A percentile compares a stretch with the other conserved stretches of the same genome.
Evolutionary conservation across 2,329 filamentous ascomycete species (phyloP).

Genomic region (Diaporthe longicolla): DNA sequence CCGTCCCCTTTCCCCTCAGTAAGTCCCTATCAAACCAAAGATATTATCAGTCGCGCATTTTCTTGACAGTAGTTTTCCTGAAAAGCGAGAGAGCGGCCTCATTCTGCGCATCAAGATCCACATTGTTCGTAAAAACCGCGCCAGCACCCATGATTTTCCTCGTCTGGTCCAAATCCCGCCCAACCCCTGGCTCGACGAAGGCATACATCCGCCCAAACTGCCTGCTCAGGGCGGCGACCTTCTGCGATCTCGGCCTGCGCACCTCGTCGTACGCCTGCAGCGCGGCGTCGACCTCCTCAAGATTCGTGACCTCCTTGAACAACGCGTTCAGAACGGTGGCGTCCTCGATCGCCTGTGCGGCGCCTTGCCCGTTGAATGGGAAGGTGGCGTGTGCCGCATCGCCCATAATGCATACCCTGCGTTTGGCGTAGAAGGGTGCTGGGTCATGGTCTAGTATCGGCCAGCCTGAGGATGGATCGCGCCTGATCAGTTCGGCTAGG

Average conservation of each 20-base stretch:
- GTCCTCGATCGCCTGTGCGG: constrained; percentile 56
- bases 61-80: background rate
- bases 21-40: background rate
- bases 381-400: constrained; percentile 41
- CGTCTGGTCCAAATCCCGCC: constrained; percentile 48
- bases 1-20: too few relatives aligned
- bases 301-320: constrained; percentile 43
- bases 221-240: constrained; percentile 50
- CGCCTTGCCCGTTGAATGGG: constrained; percentile 52
- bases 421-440: constrained; percentile 49
- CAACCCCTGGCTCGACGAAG: background rate
- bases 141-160: constrained; percentile 48
- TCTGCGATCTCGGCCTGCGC: constrained; percentile 50
- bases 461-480: constrained; percentile 8
- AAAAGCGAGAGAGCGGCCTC: background rate
- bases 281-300: constrained; percentile 44
- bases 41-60: background rate
- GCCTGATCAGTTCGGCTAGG: constrained; percentile 9
- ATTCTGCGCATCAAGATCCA: constrained; percentile 50
- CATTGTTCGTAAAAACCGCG: constrained; percentile 50
- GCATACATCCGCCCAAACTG: constrained; percentile 50
- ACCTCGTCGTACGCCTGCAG: constrained; percentile 49
- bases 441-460: constrained; percentile 51
- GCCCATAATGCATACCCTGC: constrained; percentile 45
- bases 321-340: constrained; percentile 50